Evolutionary conservation across 163 green algal genomes (phyloP).

Genomic region (Scenedesmus sp.): DNA sequence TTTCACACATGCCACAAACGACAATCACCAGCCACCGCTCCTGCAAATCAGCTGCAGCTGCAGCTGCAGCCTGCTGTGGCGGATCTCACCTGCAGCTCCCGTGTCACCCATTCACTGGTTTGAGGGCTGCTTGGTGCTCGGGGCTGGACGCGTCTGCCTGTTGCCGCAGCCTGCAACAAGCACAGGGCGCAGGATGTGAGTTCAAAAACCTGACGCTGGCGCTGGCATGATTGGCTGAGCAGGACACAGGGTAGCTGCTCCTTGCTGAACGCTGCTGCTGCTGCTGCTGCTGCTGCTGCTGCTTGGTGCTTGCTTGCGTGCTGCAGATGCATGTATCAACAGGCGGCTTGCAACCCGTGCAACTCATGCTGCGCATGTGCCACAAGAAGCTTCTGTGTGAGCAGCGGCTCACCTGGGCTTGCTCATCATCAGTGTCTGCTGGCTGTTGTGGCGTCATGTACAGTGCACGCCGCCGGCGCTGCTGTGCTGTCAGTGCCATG

Average conservation of each 20-base stretch:
- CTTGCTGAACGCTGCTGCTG: too few species aligned
- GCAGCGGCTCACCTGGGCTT: not conserved
- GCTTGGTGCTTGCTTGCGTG: not conserved
- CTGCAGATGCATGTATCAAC: not conserved
- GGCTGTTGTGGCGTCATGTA: conserved; percentile 11
- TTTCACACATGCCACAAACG: not conserved
- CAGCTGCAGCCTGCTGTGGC: not conserved
- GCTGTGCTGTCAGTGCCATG: conserved; percentile 11
- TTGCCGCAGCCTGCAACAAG: not conserved
- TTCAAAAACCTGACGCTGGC: not conserved
- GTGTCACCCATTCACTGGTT: not conserved
- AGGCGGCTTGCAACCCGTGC: not conserved
- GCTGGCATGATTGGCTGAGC: not conserved
- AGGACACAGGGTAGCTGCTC: not conserved
- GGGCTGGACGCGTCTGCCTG: not conserved
- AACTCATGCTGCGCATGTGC: not conserved
- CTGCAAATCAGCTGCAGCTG: not conserved
- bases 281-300: not conserved
- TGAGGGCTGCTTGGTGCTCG: not conserved
- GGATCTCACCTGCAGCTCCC: not conserved
- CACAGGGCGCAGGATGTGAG: not conserved
- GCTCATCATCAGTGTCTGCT: not conserved
- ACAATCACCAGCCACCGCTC: not conserved
- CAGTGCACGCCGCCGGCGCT: conserved; percentile 21
- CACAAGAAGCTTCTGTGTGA: too few species aligned